Conservation (phyloP, 371 early-diverging fungal genomes). For the Rhizopus stolonifer region DNA sequence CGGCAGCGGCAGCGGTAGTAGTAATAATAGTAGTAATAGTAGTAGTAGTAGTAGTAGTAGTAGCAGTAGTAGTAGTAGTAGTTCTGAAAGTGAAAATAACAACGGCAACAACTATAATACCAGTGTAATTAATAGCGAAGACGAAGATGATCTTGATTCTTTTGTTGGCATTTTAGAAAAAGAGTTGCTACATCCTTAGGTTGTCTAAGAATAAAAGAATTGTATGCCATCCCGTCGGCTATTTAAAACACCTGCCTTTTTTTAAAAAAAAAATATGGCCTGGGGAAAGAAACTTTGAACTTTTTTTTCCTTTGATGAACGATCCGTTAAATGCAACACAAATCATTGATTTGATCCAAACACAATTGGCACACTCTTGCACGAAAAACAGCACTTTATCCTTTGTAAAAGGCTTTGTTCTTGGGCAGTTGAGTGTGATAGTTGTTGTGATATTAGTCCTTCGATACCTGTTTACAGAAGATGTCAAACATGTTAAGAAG, state of each 20-base stretch:
- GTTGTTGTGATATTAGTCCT: conserved; percentile 55
- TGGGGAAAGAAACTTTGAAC: no score
- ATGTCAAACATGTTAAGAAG: conserved; percentile 48
- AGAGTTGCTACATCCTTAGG: neutral
- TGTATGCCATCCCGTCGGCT: no score
- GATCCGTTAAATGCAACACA: conserved; percentile 5
- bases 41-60: conserved; percentile 1
- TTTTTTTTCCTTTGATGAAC: neutral
- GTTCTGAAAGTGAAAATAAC: neutral
- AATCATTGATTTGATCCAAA: conserved; percentile 5
- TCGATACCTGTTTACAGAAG: conserved; percentile 64
- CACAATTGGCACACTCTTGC: conserved; percentile 17
- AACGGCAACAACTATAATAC: neutral
- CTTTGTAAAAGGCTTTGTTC: conserved; percentile 58
- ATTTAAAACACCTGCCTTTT: no score
- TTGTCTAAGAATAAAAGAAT: no score
- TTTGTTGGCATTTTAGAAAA: neutral
- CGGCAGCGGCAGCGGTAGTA: neutral
- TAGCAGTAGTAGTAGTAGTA: conserved; percentile 1
- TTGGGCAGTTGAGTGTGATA: conserved; percentile 63
- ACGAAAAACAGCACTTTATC: conserved; percentile 31
- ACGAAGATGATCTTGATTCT: neutral
- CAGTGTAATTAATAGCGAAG: neutral
- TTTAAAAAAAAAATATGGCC: neutral
- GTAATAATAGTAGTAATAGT: no score